Evolutionary conservation across 1,284 basidiomycete species (phyloP), one percentile per base, ranked within the genome.

Genomic region (Quambalaria eucalypti): DNA sequence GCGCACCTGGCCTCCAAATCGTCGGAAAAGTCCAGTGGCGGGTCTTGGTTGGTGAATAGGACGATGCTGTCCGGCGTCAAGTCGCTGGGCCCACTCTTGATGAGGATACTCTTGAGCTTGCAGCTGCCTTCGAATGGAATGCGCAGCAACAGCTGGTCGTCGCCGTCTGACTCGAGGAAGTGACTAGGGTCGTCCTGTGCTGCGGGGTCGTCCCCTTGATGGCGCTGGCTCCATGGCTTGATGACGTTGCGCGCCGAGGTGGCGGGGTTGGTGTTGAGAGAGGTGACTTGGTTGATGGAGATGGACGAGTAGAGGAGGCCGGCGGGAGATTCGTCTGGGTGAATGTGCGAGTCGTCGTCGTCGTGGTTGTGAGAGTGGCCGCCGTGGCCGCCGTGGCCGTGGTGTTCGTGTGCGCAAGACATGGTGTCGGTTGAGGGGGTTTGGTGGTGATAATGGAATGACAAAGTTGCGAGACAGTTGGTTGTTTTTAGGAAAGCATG

Each of bases 141-240:
- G 31, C 59, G 59, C 33, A 74, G 56, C 50, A 60, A 50, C 16
- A 88, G 78, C 68, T 90, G 84, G 68, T 87, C 87, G 70, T 90
- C 88, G 1, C 82, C 83, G 70, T 90, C 87, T 68, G 85, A 87
- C 62, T 85, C 80, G 57, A 90, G 80, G 73, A 83, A 87, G 31
- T 76, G 52, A 3, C 51, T 26, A 5, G 62, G 55, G 33, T 64
- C 56, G 29, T 47, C 8, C 19, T 39, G 16, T 21, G 16, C 36
- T 10, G 16, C 36, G 16, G 36, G 36, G 5, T 14, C 36, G 21
- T 39, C 36, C 16, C 36, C 36, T 21, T 10, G 16, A 21, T 39
- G 16, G 3, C 69, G 65, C 21, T 52, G 47, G 31, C 65, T 58
- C 56, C 60, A 74, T 1, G 72, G 50, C 53, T 69, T 71, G 56